These are phyloP conservation scores for Ustilago xerochloae DNA, from an alignment of 1,284 basidiomycete genomes.

Conservation along the genomic window DNA sequence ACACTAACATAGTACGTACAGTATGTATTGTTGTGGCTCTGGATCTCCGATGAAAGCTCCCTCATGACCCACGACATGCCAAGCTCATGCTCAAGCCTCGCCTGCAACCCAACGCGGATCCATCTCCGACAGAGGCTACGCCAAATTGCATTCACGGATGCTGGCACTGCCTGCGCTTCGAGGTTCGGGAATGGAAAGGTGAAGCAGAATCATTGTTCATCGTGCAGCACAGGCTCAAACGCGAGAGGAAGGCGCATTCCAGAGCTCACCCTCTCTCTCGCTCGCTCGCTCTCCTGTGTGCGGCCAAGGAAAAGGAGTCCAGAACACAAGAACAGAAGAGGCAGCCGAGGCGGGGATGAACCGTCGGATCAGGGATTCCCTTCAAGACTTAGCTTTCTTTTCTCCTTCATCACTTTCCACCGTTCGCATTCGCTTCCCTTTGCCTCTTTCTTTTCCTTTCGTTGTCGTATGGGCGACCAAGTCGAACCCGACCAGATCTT, in stretches of 20 bases:
- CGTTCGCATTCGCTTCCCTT: neutral
- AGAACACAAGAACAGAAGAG: neutral
- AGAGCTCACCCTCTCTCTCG: neutral
- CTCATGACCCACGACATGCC: no score
- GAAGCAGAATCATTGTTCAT: neutral
- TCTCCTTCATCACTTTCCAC: neutral
- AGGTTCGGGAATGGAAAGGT: neutral
- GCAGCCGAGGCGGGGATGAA: neutral
- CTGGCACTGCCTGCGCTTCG: neutral
- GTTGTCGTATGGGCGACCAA: no score
- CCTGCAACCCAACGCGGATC: neutral
- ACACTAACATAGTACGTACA: no score
- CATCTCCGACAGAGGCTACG: neutral
- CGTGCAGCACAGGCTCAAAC: neutral
- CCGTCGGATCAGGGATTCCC: neutral
- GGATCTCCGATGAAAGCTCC: neutral
- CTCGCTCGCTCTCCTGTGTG: neutral
- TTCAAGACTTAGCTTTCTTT: neutral
- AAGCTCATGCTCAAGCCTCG: neutral
- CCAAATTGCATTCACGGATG: neutral
- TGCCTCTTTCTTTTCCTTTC: neutral
- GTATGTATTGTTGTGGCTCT: no score
- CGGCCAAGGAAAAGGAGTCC: neutral
- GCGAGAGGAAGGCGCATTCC: neutral
- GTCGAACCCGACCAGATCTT: no score